A percentile compares a stretch with the other conserved stretches of the same genome.
These are phyloP conservation scores for Suillus subaureus DNA, from an alignment of 768 basidiomycete genomes.

Conservation along the genomic window DNA sequence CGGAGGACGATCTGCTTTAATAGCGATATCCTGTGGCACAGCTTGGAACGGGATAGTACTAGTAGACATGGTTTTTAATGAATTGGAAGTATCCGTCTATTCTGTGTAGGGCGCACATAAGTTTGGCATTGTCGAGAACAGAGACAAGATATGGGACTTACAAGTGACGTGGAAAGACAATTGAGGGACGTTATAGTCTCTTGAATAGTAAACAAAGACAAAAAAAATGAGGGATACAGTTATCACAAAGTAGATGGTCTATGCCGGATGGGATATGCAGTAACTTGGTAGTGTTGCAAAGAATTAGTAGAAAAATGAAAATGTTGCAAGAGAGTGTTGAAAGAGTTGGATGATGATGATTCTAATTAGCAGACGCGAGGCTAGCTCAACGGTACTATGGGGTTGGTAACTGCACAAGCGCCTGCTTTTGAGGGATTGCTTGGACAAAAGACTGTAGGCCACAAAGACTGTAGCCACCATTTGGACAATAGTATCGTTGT, in stretches of 20 bases:
- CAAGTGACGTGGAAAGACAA: constrained; percentile 1
- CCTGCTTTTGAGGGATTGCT: constrained; percentile 17
- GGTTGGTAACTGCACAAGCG: neutral
- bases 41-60: constrained; percentile 3
- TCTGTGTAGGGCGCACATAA: constrained; percentile 10
- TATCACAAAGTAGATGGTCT: neutral
- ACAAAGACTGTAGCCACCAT: constrained; percentile 12
- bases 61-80: constrained; percentile 12
- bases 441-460: constrained; percentile 18
- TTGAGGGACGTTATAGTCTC: neutral
- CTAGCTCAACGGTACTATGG: constrained; percentile 20
- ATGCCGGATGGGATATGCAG: constrained; percentile 1
- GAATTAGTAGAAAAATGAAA: constrained; percentile 1
- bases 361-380: constrained; percentile 16
- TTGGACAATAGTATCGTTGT: constrained; percentile 24
- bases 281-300: neutral
- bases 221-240: constrained; percentile 11
- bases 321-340: neutral
- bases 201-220: neutral
- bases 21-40: constrained; percentile 17
- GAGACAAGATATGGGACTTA: constrained; percentile 7
- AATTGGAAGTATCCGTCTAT: constrained; percentile 11
- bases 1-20: constrained; percentile 19
- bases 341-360: constrained; percentile 9
- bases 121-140: constrained; percentile 1